phyloP scores from a whole-genome alignment of 2,329 filamentous ascomycete species.

The Aspergillus ruber region DNA sequence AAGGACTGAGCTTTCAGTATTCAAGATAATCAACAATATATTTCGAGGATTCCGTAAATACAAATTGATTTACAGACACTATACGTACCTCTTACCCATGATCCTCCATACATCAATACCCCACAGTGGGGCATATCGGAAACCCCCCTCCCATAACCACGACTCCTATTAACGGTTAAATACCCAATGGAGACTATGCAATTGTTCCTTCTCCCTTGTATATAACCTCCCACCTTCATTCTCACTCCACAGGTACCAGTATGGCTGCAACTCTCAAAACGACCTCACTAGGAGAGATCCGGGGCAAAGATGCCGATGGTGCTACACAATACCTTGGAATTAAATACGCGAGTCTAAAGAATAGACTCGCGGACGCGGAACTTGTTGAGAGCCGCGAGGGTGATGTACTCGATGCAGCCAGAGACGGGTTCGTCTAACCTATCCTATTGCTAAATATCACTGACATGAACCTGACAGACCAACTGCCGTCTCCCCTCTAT shows the following conservation, averaged over 20 bases:
- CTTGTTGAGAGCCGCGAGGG: conserved; percentile 19
- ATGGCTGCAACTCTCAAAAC: conserved; percentile 16
- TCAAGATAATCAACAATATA: too few species aligned
- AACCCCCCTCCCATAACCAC: too few species aligned
- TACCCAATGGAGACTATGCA: too few species aligned
- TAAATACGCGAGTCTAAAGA: conserved; percentile 30
- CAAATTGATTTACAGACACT: too few species aligned
- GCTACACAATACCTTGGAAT: conserved; percentile 31
- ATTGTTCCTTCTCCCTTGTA: too few species aligned
- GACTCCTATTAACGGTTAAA: too few species aligned
- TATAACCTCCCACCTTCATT: not conserved
- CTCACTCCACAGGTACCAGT: not conserved
- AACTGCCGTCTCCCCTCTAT: conserved; percentile 33
- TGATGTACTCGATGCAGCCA: conserved; percentile 26
- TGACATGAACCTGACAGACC: conserved; percentile 19
- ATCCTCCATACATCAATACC: too few species aligned
- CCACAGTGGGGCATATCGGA: too few species aligned
- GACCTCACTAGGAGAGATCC: conserved; percentile 22
- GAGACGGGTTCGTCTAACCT: conserved; percentile 25
- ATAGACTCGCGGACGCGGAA: conserved; percentile 30
- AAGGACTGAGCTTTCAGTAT: too few species aligned
- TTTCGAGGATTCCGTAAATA: too few species aligned
- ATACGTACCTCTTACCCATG: too few species aligned
- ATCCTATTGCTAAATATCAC: not conserved
- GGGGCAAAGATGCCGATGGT: conserved; percentile 18